Evolutionary conservation across 1,139 yeast species (phyloP).

Genomic region (Saccharomyces pastorianus): DNA sequence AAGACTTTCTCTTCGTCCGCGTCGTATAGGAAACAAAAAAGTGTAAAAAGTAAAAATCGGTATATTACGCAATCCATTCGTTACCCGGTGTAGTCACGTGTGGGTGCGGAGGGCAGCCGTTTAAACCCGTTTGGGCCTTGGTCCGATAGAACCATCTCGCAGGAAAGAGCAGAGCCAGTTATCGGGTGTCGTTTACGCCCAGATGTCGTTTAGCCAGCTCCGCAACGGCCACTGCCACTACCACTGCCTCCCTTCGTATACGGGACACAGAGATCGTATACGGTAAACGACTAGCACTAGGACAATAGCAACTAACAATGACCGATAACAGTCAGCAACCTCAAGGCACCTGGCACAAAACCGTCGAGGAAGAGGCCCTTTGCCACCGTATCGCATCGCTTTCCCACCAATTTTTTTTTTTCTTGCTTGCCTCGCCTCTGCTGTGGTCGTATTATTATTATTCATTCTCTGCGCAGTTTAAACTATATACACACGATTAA

Average conservation of each 20-base stretch:
- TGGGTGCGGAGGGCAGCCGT: neutral
- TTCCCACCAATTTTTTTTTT: neutral
- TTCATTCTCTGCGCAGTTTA: neutral
- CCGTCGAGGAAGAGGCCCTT: neutral
- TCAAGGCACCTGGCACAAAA: conserved; percentile 1
- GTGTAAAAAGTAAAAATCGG: no score
- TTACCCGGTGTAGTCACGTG: neutral
- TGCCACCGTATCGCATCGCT: conserved; percentile 1
- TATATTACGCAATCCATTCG: neutral
- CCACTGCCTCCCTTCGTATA: neutral
- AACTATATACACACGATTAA: neutral
- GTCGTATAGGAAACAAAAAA: neutral
- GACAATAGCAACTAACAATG: neutral
- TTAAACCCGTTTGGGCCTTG: neutral
- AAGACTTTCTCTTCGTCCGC: neutral
- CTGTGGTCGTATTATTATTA: neutral
- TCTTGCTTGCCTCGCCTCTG: neutral
- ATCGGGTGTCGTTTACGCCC: neutral
- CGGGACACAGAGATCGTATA: neutral
- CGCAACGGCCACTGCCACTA: neutral
- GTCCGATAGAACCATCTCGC: neutral
- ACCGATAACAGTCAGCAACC: conserved; percentile 1
- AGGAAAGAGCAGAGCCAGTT: neutral
- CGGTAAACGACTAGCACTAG: neutral
- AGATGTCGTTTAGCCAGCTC: neutral